Conservation (phyloP, 768 basidiomycete species). For the Calocybe indica region DNA sequence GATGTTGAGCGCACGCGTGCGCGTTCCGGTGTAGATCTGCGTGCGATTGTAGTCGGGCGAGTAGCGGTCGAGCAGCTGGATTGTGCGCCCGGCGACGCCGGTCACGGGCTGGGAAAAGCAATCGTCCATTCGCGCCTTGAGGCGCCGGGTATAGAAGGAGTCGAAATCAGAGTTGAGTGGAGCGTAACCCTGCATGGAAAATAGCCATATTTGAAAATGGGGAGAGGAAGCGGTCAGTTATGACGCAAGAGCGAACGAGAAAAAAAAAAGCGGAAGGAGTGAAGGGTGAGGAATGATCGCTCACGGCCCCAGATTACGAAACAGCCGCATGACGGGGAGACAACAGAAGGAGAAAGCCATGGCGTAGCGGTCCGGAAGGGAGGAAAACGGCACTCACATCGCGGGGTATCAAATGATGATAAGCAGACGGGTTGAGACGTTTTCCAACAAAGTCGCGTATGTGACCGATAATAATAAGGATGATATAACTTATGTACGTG, state of each 20-base stretch:
- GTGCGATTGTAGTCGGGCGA: slow-evolving; percentile 79
- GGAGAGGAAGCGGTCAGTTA: slow-evolving; percentile 1
- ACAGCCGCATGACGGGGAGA: background rate
- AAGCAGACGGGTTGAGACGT: slow-evolving; percentile 59
- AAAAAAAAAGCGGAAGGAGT: slow-evolving; percentile 1
- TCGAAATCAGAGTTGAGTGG: slow-evolving; percentile 98
- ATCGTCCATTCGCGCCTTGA: slow-evolving; percentile 92
- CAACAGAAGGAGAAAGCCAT: background rate
- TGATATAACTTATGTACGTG: slow-evolving; percentile 90
- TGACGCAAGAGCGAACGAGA: background rate
- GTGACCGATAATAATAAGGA: slow-evolving; percentile 89
- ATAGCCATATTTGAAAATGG: slow-evolving; percentile 2
- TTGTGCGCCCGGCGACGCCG: slow-evolving; percentile 92
- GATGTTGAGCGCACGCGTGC: slow-evolving; percentile 89
- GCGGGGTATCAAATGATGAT: slow-evolving; percentile 76
- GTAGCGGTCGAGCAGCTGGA: slow-evolving; percentile 77
- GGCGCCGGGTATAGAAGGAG: slow-evolving; percentile 96
- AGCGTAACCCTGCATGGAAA: slow-evolving; percentile 73
- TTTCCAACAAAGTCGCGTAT: slow-evolving; percentile 95
- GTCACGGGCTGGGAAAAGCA: slow-evolving; percentile 92
- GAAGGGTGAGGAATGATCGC: background rate
- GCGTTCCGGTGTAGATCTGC: slow-evolving; percentile 69
- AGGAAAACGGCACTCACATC: slow-evolving; percentile 50
- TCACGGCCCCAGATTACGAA: background rate
- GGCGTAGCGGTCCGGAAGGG: background rate